Conservation (phyloP, 805 yeast species). For the Kregervanrija delftensis region DNA sequence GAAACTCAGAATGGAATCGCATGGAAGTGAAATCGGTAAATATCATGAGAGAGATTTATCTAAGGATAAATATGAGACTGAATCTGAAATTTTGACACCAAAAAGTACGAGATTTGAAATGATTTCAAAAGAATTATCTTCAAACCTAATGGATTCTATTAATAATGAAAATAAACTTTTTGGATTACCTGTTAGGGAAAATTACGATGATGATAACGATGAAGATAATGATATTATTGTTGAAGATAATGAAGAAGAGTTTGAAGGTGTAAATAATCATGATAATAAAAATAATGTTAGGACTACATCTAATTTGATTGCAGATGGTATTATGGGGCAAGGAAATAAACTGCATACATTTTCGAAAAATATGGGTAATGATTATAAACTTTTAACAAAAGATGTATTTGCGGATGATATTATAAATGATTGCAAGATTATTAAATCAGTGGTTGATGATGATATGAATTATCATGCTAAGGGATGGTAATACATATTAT, state of each 20-base stretch:
- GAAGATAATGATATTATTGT: background rate
- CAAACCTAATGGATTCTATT: constrained; percentile 24
- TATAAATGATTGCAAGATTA: background rate
- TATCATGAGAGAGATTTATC: too few relatives aligned
- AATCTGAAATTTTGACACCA: too few relatives aligned
- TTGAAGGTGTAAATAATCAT: background rate
- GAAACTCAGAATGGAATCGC: too few relatives aligned
- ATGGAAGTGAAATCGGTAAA: too few relatives aligned
- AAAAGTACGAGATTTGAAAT: too few relatives aligned
- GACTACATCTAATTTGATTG: constrained; percentile 14
- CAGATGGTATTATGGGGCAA: constrained; percentile 25
- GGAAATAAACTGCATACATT: background rate
- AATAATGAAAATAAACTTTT: constrained; percentile 22
- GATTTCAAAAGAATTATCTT: constrained; percentile 22
- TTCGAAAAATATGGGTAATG: background rate
- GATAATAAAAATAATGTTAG: constrained; percentile 3
- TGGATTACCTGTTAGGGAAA: background rate
- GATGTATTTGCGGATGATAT: constrained; percentile 14
- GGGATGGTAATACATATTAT: constrained; percentile 29
- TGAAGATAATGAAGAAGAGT: background rate
- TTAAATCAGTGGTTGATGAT: constrained; percentile 24
- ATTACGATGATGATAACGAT: background rate
- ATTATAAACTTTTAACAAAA: constrained; percentile 5
- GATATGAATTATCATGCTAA: constrained; percentile 34
- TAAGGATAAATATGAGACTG: too few relatives aligned